Conservation (phyloP, 2,329 filamentous ascomycete species). For the Blumeria hordei region DNA sequence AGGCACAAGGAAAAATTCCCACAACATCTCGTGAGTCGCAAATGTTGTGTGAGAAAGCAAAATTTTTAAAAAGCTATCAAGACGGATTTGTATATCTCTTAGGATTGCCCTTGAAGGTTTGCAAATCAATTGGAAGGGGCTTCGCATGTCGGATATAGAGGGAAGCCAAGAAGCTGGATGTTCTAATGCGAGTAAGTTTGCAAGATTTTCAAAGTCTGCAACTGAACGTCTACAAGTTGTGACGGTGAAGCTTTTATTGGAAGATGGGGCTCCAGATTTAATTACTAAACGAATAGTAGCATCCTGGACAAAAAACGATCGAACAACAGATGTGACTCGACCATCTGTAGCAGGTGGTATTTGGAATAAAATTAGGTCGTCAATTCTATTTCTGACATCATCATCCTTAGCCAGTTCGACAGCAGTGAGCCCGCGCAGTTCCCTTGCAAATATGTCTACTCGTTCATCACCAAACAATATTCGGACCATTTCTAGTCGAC, state of each 20-base stretch:
- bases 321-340: constrained; percentile 74
- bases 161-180: constrained; percentile 93
- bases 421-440: constrained; percentile 70
- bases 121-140: constrained; percentile 79
- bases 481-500: constrained; percentile 76
- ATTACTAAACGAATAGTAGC: constrained; percentile 78
- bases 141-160: constrained; percentile 49
- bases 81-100: constrained; percentile 63
- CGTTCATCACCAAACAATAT: constrained; percentile 68
- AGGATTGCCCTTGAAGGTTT: constrained; percentile 72
- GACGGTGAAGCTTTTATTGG: constrained; percentile 58
- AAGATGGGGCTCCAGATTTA: constrained; percentile 68
- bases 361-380: constrained; percentile 72
- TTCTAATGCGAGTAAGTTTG: constrained; percentile 60
- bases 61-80: constrained; percentile 73
- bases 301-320: constrained; percentile 94
- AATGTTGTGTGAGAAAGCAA: constrained; percentile 80
- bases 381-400: constrained; percentile 86
- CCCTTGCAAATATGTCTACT: constrained; percentile 64
- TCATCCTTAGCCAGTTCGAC: constrained; percentile 96
- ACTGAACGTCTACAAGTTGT: constrained; percentile 81
- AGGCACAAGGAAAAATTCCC: constrained; percentile 96
- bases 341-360: constrained; percentile 47
- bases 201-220: constrained; percentile 74
- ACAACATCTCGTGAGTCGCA: constrained; percentile 85